These are phyloP conservation scores for Fusarium brevicatenulatum DNA, from an alignment of 2,329 filamentous ascomycete species.

Conservation along the genomic window DNA sequence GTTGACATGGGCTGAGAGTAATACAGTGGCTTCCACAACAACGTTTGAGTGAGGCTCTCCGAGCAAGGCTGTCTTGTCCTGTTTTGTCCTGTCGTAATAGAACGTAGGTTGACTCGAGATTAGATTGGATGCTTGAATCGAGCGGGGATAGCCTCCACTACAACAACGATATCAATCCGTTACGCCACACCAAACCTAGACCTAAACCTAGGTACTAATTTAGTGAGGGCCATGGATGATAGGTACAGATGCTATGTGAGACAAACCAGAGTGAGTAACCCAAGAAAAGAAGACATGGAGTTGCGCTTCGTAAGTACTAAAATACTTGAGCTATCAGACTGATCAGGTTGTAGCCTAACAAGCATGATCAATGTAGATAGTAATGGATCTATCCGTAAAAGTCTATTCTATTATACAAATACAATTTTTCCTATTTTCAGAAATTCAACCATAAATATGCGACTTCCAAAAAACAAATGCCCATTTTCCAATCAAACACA, in stretches of 20 bases:
- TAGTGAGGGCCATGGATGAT: neutral
- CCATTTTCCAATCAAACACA: constrained; percentile 1
- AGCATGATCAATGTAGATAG: neutral
- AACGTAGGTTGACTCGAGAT: neutral
- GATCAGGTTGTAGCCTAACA: neutral
- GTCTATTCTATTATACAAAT: neutral
- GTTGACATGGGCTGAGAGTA: neutral
- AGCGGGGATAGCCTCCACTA: neutral
- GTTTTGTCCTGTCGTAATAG: neutral
- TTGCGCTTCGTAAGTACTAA: neutral
- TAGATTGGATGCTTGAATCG: neutral
- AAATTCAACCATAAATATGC: neutral
- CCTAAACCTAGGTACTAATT: neutral
- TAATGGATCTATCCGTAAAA: neutral
- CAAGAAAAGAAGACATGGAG: neutral
- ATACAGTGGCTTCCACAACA: neutral
- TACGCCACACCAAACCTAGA: neutral
- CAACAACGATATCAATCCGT: neutral
- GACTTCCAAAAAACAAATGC: constrained; percentile 4
- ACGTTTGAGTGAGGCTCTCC: neutral
- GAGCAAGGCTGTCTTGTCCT: neutral
- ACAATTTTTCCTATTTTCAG: neutral
- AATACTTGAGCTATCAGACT: neutral
- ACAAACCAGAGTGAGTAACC: neutral
- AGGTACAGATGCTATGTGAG: neutral